Conservation (phyloP, 2,329 filamentous ascomycete species). For the Shiraia sp. region DNA sequence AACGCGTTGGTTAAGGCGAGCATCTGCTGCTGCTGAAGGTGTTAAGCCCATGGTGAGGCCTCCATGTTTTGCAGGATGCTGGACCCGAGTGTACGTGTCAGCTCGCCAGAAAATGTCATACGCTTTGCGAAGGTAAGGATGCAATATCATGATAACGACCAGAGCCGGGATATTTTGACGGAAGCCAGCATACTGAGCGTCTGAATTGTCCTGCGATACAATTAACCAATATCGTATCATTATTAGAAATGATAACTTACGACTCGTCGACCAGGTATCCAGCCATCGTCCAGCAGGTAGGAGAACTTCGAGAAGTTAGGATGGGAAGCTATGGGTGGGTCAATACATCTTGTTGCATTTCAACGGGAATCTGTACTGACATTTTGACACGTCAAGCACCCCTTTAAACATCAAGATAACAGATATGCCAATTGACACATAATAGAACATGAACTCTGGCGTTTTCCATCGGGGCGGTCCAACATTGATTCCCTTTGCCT, state of each 20-base stretch:
- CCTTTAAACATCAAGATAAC: constrained; percentile 90
- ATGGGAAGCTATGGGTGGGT: constrained; percentile 65
- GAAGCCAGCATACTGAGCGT: constrained; percentile 84
- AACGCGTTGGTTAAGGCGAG: constrained; percentile 64
- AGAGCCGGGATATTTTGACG: constrained; percentile 85
- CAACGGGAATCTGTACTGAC: constrained; percentile 52
- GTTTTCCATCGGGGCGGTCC: constrained; percentile 81
- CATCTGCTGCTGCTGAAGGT: constrained; percentile 56
- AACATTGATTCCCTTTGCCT: constrained; percentile 46
- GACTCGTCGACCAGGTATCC: constrained; percentile 90
- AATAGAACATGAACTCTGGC: constrained; percentile 83
- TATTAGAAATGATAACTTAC: constrained; percentile 50
- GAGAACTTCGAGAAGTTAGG: constrained; percentile 78
- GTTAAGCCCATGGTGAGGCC: constrained; percentile 48
- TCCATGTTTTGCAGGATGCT: constrained; percentile 37
- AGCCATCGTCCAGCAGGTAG: constrained; percentile 73
- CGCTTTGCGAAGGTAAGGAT: constrained; percentile 74
- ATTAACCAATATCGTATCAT: constrained; percentile 8
- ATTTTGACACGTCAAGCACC: constrained; percentile 81
- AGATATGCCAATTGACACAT: constrained; percentile 64
- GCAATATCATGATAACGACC: constrained; percentile 70
- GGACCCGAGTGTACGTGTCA: constrained; percentile 50
- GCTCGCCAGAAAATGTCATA: constrained; percentile 63
- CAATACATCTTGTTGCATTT: not conserved
- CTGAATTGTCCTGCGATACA: constrained; percentile 74